These are phyloP conservation scores for Ceratobasidium sp. DNA, from an alignment of 1,284 basidiomycete genomes.

Conservation along the genomic window DNA sequence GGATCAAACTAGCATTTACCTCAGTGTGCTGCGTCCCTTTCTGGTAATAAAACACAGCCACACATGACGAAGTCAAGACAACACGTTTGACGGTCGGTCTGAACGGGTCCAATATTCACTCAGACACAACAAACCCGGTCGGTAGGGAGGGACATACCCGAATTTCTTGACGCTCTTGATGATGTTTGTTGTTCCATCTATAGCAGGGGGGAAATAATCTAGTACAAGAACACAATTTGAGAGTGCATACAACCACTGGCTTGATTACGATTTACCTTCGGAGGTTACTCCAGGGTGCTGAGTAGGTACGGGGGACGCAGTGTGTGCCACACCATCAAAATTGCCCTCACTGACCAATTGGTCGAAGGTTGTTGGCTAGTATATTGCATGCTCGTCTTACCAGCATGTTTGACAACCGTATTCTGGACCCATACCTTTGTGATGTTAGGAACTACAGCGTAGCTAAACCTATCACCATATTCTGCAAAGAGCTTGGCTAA, in stretches of 20 bases:
- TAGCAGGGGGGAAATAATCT: slow-evolving; percentile 14
- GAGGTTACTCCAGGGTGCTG: neutral
- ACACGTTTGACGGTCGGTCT: slow-evolving; percentile 16
- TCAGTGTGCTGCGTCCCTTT: slow-evolving; percentile 23
- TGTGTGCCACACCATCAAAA: slow-evolving; percentile 35
- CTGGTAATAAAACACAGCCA: neutral
- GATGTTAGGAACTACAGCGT: slow-evolving; percentile 17
- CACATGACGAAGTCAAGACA: neutral
- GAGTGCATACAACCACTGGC: neutral
- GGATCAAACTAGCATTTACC: neutral
- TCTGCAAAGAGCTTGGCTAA: slow-evolving; percentile 10
- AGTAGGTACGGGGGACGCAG: slow-evolving; percentile 22
- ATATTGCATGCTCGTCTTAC: neutral
- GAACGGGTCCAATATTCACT: neutral
- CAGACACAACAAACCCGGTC: too few relatives aligned
- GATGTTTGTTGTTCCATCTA: slow-evolving; percentile 6
- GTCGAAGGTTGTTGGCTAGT: slow-evolving; percentile 29
- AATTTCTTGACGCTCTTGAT: slow-evolving; percentile 20
- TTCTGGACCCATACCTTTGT: neutral
- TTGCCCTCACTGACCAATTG: slow-evolving; percentile 18
- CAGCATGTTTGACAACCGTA: neutral
- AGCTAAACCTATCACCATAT: slow-evolving; percentile 2
- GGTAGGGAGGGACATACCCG: neutral
- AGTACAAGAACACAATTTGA: neutral
- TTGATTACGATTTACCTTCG: neutral